A percentile compares a stretch with the other conserved stretches of the same genome.
Conservation (phyloP, 306 rosid genomes). For the Glycine soja region DNA sequence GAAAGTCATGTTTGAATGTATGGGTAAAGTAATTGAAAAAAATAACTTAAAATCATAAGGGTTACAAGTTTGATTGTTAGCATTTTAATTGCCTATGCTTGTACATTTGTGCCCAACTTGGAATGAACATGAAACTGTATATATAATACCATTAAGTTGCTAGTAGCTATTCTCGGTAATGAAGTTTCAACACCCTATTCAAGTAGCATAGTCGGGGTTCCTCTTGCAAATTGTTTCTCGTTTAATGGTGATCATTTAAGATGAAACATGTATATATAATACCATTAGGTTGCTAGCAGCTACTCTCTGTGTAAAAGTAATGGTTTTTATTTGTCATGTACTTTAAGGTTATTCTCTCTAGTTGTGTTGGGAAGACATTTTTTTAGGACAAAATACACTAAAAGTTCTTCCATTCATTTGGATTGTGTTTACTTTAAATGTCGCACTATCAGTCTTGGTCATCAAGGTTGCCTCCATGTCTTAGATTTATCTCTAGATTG, state of each 20-base stretch:
- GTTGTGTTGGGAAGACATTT: conserved; percentile 38
- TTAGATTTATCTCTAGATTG: not conserved
- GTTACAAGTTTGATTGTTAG: too few relatives aligned
- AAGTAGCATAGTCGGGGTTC: conserved; percentile 50
- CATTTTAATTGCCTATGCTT: too few relatives aligned
- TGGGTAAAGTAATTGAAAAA: too few relatives aligned
- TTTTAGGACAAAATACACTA: conserved; percentile 27
- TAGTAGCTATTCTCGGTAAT: too few relatives aligned
- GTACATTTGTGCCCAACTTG: too few relatives aligned
- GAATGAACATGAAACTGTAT: too few relatives aligned
- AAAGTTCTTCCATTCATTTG: not conserved
- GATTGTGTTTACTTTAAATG: conserved; percentile 2
- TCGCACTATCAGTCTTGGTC: not conserved
- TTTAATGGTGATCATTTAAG: conserved; percentile 59
- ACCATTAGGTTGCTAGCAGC: conserved; percentile 50
- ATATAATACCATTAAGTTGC: too few relatives aligned
- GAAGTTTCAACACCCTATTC: conserved; percentile 57
- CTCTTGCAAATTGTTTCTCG: conserved; percentile 55
- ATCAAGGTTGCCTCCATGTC: conserved; percentile 24
- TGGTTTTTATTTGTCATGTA: conserved; percentile 44
- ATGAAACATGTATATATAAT: conserved; percentile 60
- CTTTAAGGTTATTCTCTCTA: conserved; percentile 40
- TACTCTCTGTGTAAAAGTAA: conserved; percentile 35
- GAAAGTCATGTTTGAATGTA: too few relatives aligned
- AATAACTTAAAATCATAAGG: too few relatives aligned